A percentile compares a stretch with the other conserved stretches of the same genome.
These are phyloP conservation scores for Mycena kentingensis DNA, from an alignment of 768 basidiomycete genomes.

Conservation along the genomic window DNA sequence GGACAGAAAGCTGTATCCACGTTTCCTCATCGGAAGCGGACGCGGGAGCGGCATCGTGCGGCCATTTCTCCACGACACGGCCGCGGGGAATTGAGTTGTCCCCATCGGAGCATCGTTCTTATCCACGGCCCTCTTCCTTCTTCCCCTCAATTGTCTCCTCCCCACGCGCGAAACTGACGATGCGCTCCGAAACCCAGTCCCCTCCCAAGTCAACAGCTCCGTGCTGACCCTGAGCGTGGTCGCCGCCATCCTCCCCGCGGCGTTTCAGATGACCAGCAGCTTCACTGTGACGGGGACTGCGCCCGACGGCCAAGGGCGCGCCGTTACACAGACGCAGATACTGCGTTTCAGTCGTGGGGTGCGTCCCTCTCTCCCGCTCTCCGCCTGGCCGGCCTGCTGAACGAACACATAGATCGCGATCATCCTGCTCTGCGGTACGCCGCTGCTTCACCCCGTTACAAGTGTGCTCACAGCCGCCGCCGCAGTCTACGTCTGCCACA, in stretches of 20 bases:
- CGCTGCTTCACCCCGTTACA: too few relatives aligned
- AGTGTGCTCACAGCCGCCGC: too few relatives aligned
- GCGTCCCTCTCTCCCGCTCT: neutral
- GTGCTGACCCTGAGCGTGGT: conserved; percentile 56
- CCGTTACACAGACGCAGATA: conserved; percentile 24
- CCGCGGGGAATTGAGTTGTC: too few relatives aligned
- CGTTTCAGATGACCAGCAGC: conserved; percentile 46
- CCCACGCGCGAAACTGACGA: too few relatives aligned
- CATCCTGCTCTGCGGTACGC: conserved; percentile 57
- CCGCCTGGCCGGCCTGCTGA: neutral
- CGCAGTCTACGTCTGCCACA: conserved; percentile 55
- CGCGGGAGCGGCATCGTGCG: too few relatives aligned
- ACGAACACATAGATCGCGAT: conserved; percentile 38
- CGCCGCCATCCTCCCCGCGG: conserved; percentile 55
- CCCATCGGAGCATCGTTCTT: too few relatives aligned
- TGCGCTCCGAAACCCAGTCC: conserved; percentile 5
- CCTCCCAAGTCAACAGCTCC: conserved; percentile 55
- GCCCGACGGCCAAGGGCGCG: too few relatives aligned
- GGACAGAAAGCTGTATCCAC: too few relatives aligned
- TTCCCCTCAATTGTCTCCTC: too few relatives aligned
- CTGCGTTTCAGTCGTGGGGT: conserved; percentile 55
- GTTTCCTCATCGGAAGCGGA: too few relatives aligned
- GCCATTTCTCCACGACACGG: too few relatives aligned
- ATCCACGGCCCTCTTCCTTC: too few relatives aligned
- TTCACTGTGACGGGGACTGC: conserved; percentile 17